Evolutionary conservation across 2,329 filamentous ascomycete species (phyloP), one percentile per base, ranked within the genome.

Genomic region (Botrytis sinoallii): DNA sequence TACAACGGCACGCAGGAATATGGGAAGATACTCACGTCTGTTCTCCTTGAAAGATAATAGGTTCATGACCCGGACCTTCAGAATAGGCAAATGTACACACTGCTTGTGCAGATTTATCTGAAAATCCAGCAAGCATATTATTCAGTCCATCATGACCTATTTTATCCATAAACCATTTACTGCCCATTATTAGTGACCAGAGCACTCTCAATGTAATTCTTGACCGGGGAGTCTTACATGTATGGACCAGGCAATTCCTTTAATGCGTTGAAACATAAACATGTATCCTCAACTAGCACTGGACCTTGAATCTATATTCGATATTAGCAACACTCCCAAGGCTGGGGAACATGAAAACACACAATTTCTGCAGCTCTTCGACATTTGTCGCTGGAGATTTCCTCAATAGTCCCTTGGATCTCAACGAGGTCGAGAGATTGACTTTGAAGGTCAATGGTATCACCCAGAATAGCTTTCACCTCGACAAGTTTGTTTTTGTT

Each of bases 81-180:
- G 90, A 96, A 84, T 97, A 98, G 38, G 91, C 96, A 84, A 99
- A 99, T 0, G 96, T 99, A 84, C 95, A 98, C 64, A 99, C 93
- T 29, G 96, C 95, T 83, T 97, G 91, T 63, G 94, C 94, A 63
- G 91, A 92, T 83, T 98, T 98, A 84, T 99, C 93, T 42, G 93
- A 87, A 82, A 97, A 98, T 10, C 92, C 94, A 70, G 90, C 91
- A 59, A 99, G 90, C 76, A 99, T 88, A 81, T 95, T 96, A 84
- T 98, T 97, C 74, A 99, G 86, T 22, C 96, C 93, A 67, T 92
- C 85, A 77, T 94, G 93, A 73, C 96, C 96, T 74, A 98, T 86
- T 44, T 90, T 88, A 75, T 92, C 85, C 83, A 99, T 88, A 84
- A 99, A 99, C 90, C 94, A 97, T 87, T 99, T 99, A 78, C 95